Evolutionary conservation across 2,329 filamentous ascomycete genomes (phyloP), one percentile per base, ranked within the genome.

Genomic region (Exophiala bonariae): DNA sequence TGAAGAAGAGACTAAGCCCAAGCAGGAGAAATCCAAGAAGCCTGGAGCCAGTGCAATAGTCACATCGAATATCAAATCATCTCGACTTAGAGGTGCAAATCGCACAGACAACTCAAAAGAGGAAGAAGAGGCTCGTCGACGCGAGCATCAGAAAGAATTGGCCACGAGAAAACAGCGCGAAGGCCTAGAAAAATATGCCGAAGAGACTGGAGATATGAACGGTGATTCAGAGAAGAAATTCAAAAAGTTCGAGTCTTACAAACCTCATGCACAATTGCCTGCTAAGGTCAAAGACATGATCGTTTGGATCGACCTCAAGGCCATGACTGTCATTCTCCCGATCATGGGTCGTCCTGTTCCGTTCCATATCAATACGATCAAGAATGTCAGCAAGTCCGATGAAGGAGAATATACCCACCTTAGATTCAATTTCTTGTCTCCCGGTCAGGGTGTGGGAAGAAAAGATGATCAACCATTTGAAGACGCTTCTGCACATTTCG

Each of bases 391-490:
- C 73, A 96, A 96, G 70, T 97, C 89, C 57, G 91, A 95, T 55
- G 93, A 99, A 67, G 89, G 89, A 39, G 91, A 96, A 55, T 96
- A 89, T 71, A 87, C 90, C 0, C 97, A 93, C 65, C 76, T 99
- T 26, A 86, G 95, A 56, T 92, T 99, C 76, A 99, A 99, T 72
- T 96, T 99, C 66, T 77, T 99, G 10, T 96, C 92, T 2, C 93
- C 95, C 6, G 93, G 93, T 40, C 93, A 99, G 68, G 93, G 93
- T 76, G 93, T 99, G 37, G 93, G 92, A 50, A 80, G 93, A 62
- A 97, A 96, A 66, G 93, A 99, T 63, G 93, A 99, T 56, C 91
- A 96, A 65, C 93, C 93, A 0, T 97, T 99, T 55, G 95, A 99
- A 68, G 95, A 99, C 67, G 87, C 92, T 6, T 87, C 87, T 1